Percentiles rank a stretch among this genome's conserved stretches.
These are phyloP conservation scores for Astrothelium subdiscretum DNA, from an alignment of 495 filamentous ascomycete genomes.

Conservation along the genomic window DNA sequence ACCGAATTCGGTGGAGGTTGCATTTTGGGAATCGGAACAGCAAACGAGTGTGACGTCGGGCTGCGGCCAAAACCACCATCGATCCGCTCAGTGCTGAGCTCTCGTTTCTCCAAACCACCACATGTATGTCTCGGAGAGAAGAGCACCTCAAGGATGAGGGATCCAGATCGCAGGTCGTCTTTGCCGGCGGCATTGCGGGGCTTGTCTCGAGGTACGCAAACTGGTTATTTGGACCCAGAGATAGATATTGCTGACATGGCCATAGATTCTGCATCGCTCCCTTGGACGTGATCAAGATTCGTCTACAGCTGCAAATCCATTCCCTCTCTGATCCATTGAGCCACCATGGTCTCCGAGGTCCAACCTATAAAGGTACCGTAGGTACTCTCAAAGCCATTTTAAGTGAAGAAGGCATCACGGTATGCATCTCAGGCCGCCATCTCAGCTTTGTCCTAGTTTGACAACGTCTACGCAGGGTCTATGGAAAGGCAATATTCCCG, in stretches of 20 bases:
- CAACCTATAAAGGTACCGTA: slow-evolving; percentile 68
- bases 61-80: background rate
- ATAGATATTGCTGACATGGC: background rate
- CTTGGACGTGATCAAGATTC: slow-evolving; percentile 92
- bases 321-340: slow-evolving; percentile 59
- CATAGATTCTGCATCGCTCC: slow-evolving; percentile 77
- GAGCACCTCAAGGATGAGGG: slow-evolving; percentile 2
- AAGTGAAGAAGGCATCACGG: slow-evolving; percentile 63
- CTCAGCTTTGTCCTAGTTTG: background rate
- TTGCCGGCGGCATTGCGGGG: slow-evolving; percentile 78
- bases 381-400: slow-evolving; percentile 67
- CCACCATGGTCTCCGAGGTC: slow-evolving; percentile 41
- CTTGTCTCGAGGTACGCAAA: slow-evolving; percentile 62
- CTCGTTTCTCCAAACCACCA: background rate
- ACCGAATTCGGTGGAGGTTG: background rate
- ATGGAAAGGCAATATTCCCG: slow-evolving; percentile 97
- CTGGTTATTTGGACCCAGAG: background rate
- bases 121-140: slow-evolving; percentile 5
- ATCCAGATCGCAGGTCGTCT: slow-evolving; percentile 51
- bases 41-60: background rate
- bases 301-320: slow-evolving; percentile 82
- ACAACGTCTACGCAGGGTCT: slow-evolving; percentile 43
- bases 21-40: background rate
- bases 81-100: no score
- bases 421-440: slow-evolving; percentile 18